Base-by-base conservation (phyloP, 2,329 filamentous ascomycete genomes). In the Beauveria australis region DNA sequence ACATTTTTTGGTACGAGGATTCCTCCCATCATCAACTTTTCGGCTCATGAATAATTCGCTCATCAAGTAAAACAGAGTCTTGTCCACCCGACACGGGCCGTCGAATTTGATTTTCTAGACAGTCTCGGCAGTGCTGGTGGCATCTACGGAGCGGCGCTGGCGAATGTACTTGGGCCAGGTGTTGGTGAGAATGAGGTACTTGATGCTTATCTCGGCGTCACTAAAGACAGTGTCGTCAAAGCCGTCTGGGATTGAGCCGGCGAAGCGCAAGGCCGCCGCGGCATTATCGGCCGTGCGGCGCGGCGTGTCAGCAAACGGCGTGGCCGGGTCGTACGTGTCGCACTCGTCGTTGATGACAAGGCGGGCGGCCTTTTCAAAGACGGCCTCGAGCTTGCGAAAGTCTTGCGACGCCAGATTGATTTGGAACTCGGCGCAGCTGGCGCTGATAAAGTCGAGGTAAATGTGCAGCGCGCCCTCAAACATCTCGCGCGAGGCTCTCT, bases 131-230 rank as follows among this genome's bases (percentile, higher is more conserved):
- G 28, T 54, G 48, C 55, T 62, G n/a, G 61, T 44, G 24, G 61
- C 61, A 47, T 62, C 61, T 40, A 62, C 74, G n/a, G 67, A 66
- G 40, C 72, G 66, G 53, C 72, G 66, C 55, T 79, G 77, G 61
- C 71, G 75, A 62, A 83, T 78, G 63, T 81, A 85, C 67, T 83
- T 83, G 41, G 81, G 81, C 86, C 86, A 89, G 0, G 86, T 89
- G 69, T 89, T 89, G 16, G 85, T 87, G 59, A 88, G 73, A 2
- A 89, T 85, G 8, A 88, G 77, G 63, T 88, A 86, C 71, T 87
- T 88, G 73, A 89, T 82, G 66, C 80, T 82, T 16, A 73, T 70
- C 67, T 87, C 80, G 0, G 85, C 81, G 19, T 75, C 78, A 65
- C 88, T 83, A 65, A 89, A 89, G 5, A 88, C 77, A 0, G 68